A percentile compares a stretch with the other conserved stretches of the same genome.
phyloP scores from a whole-genome alignment of 345 rosid species.

The Lagerstroemia speciosa region DNA sequence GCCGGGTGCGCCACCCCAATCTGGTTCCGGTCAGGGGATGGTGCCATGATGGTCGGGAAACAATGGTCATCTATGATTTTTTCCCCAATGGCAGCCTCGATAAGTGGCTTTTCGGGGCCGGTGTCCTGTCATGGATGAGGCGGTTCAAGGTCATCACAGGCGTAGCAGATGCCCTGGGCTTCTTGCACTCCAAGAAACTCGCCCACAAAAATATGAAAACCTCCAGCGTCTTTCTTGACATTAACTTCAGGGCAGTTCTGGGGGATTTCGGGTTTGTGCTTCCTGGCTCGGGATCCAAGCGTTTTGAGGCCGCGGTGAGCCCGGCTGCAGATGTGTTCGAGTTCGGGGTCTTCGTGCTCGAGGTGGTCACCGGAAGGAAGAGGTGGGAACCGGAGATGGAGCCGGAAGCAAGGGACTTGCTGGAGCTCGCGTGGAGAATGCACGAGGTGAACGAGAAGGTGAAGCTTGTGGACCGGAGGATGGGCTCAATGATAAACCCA shows the following conservation, averaged over 20 bases:
- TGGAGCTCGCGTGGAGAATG: slow-evolving; percentile 40
- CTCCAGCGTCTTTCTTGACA: slow-evolving; percentile 33
- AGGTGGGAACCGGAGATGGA: slow-evolving; percentile 18
- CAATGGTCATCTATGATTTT: slow-evolving; percentile 34
- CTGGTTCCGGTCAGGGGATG: slow-evolving; percentile 40
- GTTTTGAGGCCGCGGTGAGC: slow-evolving; percentile 32
- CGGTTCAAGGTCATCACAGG: slow-evolving; percentile 32
- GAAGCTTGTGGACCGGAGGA: slow-evolving; percentile 33
- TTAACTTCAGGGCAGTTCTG: slow-evolving; percentile 41
- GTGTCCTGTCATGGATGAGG: slow-evolving; percentile 42
- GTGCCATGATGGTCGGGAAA: slow-evolving; percentile 32
- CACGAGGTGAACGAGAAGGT: slow-evolving; percentile 30
- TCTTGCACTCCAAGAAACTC: slow-evolving; percentile 29
- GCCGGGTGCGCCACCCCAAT: slow-evolving; percentile 37
- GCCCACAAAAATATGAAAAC: slow-evolving; percentile 49
- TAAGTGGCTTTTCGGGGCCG: slow-evolving; percentile 37
- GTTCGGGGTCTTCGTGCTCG: slow-evolving; percentile 37
- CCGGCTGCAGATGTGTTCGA: slow-evolving; percentile 36
- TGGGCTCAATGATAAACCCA: slow-evolving; percentile 35
- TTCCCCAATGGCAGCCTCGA: slow-evolving; percentile 33
- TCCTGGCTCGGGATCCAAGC: slow-evolving; percentile 17
- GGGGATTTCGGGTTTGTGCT: slow-evolving; percentile 44
- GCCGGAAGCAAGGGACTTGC: slow-evolving; percentile 31
- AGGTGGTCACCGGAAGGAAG: slow-evolving; percentile 37
- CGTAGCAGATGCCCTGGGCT: slow-evolving; percentile 30